These are phyloP conservation scores for Tetrapisispora nanseiensis DNA, from an alignment of 805 yeast species.

Conservation along the genomic window DNA sequence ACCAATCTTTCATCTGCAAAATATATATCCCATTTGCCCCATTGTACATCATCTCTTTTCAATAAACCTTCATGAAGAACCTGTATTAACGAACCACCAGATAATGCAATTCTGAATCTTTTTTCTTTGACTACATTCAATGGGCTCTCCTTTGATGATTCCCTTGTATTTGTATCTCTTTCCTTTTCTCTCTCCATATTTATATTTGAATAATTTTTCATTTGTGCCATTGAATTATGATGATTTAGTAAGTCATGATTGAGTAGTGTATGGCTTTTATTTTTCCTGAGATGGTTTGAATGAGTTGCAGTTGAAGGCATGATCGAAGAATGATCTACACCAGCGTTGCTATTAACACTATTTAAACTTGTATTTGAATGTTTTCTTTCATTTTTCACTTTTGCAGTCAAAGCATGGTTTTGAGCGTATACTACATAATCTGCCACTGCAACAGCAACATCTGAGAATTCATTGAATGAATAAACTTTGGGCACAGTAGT, in stretches of 20 bases:
- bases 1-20: constrained; percentile 95
- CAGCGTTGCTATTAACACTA: constrained; percentile 2
- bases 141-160: constrained; percentile 31
- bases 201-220: neutral
- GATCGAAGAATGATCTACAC: constrained; percentile 3
- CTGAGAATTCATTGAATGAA: constrained; percentile 81
- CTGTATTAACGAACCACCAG: constrained; percentile 86
- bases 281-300: neutral
- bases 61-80: constrained; percentile 82
- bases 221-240: neutral
- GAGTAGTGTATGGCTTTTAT: neutral
- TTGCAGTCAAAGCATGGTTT: constrained; percentile 36
- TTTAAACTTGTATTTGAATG: constrained; percentile 13
- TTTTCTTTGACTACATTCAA: constrained; percentile 31
- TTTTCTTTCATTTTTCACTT: constrained; percentile 15
- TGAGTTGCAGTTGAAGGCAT: neutral
- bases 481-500: constrained; percentile 89
- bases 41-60: constrained; percentile 63
- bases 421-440: constrained; percentile 89
- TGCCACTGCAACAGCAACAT: constrained; percentile 94
- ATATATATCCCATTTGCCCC: constrained; percentile 93
- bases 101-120: constrained; percentile 80
- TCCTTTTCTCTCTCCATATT: constrained; percentile 5
- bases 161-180: constrained; percentile 10
- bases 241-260: neutral